Conservation (phyloP, 495 filamentous ascomycete genomes). For the Neurospora africana region DNA sequence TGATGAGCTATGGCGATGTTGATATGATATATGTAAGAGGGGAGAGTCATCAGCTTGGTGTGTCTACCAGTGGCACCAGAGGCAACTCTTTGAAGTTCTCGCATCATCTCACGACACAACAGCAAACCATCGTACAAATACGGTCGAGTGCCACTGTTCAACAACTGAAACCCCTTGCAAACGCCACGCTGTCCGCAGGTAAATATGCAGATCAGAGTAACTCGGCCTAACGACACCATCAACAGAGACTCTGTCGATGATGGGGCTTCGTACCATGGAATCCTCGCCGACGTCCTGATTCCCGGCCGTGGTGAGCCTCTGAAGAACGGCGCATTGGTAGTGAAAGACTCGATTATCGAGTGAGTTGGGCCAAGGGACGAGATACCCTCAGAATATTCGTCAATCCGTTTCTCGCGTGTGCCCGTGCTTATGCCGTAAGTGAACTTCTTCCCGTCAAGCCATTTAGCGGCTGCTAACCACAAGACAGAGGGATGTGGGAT, state of each 20-base stretch:
- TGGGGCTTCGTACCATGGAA: background rate
- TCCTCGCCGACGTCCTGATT: slow-evolving; percentile 28
- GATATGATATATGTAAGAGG: background rate
- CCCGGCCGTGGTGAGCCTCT: slow-evolving; percentile 34
- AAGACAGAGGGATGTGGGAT: slow-evolving; percentile 37
- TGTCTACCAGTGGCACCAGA: too few species aligned
- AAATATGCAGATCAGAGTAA: background rate
- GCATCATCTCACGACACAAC: background rate
- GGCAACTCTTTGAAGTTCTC: too few species aligned
- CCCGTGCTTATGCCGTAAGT: slow-evolving; percentile 43
- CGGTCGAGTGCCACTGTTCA: background rate
- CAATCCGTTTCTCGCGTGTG: slow-evolving; percentile 6
- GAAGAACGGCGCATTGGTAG: slow-evolving; percentile 29
- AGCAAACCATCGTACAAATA: background rate
- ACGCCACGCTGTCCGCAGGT: background rate
- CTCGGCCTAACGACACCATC: background rate
- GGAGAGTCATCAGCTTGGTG: background rate
- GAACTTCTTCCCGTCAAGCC: slow-evolving; percentile 25
- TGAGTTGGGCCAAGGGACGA: slow-evolving; percentile 28
- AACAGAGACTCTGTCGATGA: background rate
- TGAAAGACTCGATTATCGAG: slow-evolving; percentile 30
- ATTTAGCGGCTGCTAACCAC: background rate
- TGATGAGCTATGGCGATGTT: background rate
- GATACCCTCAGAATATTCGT: slow-evolving; percentile 26
- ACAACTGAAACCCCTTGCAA: background rate